Evolutionary conservation across 768 basidiomycete species (phyloP), one percentile per base, ranked within the genome.

Genomic region (Thelephora aurantiotincta): DNA sequence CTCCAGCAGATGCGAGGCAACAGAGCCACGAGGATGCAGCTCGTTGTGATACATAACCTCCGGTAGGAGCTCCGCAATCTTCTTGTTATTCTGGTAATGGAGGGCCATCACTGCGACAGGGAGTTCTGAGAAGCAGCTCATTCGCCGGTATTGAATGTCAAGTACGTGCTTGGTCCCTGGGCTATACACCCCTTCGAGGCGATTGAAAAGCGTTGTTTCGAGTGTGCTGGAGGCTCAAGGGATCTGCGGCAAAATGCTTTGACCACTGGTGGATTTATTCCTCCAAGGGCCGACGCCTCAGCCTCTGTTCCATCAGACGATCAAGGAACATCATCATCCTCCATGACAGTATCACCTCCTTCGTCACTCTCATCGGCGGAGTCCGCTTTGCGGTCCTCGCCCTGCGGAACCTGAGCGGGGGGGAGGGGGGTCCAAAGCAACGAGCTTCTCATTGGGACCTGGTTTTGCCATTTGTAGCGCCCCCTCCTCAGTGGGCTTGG

Each of bases 131-230:
- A 16, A 20, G 13, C 2, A n/a, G 7, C 34, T 19, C 1, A 58
- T 73, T 19, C 35, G 82, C 84, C 83, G 75, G 61, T 99, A 99
- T 63, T 98, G 96, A 2, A 91, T 70, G 18, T 80, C 76, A 34
- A 99, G 74, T 79, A 97, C 80, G 14, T 82, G 72, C 58, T 96
- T 94, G 61, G 96, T 80, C 3, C 70, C 64, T 0, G 73, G 63
- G 0, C 93, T 92, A 53, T 92, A 93, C 75, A 96, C 85, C 38
- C 69, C 72, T 61, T 97, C 88, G 9, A 99, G 69, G 18, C 96
- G 77, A 53, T 93, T 90, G 54, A 99, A 99, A 26, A 99, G 68
- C 0, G 96, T 98, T 1, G 76, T 81, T 57, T 92, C 88, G 30
- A 99, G 65, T 0, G 88, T 79, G 20, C 72, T 1, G 89, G 82